Base-by-base conservation (phyloP, 2,329 filamentous ascomycete genomes). In the Aspergillus novoparasiticus region DNA sequence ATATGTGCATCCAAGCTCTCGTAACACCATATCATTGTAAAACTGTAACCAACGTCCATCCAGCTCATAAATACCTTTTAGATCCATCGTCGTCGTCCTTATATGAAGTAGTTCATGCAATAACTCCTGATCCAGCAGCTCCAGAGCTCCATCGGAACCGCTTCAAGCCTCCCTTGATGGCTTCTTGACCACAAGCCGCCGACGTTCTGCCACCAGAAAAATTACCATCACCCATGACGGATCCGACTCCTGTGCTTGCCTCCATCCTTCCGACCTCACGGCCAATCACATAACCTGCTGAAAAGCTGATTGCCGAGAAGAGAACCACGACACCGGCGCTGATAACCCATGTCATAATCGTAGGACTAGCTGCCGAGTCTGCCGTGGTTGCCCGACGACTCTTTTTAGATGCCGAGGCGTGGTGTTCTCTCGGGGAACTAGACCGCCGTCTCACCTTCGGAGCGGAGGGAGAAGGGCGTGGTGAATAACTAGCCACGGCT, bases 261-360 rank as follows among this genome's bases (percentile, higher is more conserved):
- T 89, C 86, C 3, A 83, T 76, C 58, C 81, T 79, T 1, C 86
- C 86, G 5, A 85, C 82, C 66, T 89, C 87, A 60, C 82, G 82
- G 12, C 87, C 87, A 16, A 88, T 80, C 16, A 85, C 84, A 69
- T 89, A 89, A 1, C 87, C 87, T 4, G 87, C 87, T 0, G 85
- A 86, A 73, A 89, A 90, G 68, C 86, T 87, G 65, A 89, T 83
- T 2, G 87, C 87, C 19, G 85, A 87, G 60, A 89, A 84, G 0
- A 89, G 80, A 2, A 89, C 85, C 1, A 89, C 85, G 21, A 89
- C 86, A 2, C 87, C 87, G 0, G 87, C 87, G 56, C 86, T 87
- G 54, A 89, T 84, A 5, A 89, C 85, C 87, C 87, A 90, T 0
- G 87, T 89, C 68, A 89, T 83, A 10, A 89, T 77, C 0, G 87